Percentiles rank a stretch among this genome's conserved stretches.
Conservation (phyloP, 2,329 filamentous ascomycete species). For the Aaosphaeria pasadenensis region DNA sequence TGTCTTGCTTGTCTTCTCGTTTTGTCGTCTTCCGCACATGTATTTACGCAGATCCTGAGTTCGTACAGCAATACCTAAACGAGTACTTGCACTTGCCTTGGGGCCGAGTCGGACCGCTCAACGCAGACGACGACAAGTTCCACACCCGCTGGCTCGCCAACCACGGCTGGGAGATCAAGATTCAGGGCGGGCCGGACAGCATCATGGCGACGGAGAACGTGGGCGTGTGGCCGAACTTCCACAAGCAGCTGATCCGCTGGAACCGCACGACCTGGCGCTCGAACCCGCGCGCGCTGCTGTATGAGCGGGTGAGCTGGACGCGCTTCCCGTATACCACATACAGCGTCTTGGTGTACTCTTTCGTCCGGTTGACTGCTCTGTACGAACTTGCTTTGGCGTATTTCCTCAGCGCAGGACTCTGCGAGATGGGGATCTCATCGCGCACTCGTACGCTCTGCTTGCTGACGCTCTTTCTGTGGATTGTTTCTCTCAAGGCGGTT, state of each 20-base stretch:
- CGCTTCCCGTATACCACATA: constrained; percentile 54
- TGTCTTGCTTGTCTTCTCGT: constrained; percentile 17
- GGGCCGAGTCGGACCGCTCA: constrained; percentile 48
- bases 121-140: constrained; percentile 62
- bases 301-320: constrained; percentile 38
- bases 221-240: constrained; percentile 50
- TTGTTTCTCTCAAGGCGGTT: not conserved
- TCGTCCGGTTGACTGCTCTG: constrained; percentile 56
- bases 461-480: not conserved
- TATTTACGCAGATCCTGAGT: constrained; percentile 12
- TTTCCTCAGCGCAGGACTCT: not conserved
- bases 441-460: not conserved
- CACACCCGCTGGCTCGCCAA: constrained; percentile 54
- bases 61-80: constrained; percentile 10
- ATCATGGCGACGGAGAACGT: constrained; percentile 51
- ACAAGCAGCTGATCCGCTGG: constrained; percentile 57
- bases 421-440: too few relatives aligned
- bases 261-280: constrained; percentile 55
- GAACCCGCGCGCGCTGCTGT: constrained; percentile 21
- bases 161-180: constrained; percentile 51
- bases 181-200: constrained; percentile 52
- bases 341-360: constrained; percentile 53
- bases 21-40: constrained; percentile 13
- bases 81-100: constrained; percentile 6
- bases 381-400: constrained; percentile 41